phyloP scores from a whole-genome alignment of 1,139 yeast species.

The Groenewaldozyma auringiensis region DNA sequence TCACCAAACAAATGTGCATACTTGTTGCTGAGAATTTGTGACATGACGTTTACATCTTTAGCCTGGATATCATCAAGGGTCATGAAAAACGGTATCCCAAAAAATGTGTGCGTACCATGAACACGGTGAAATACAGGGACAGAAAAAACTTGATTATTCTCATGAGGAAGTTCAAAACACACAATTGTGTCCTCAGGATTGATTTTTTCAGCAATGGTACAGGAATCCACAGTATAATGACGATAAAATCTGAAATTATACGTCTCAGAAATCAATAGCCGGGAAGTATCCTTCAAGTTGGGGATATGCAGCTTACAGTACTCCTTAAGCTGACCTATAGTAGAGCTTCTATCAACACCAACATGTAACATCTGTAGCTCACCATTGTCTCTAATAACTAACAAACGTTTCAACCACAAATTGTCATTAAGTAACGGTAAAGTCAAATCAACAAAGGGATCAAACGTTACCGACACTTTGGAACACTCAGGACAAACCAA shows the following conservation, averaged over 20 bases:
- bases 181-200: slow-evolving; percentile 55
- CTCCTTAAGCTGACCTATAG: slow-evolving; percentile 54
- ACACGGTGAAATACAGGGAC: slow-evolving; percentile 63
- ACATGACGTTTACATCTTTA: slow-evolving; percentile 46
- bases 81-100: slow-evolving; percentile 73
- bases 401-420: slow-evolving; percentile 63
- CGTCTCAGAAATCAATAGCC: slow-evolving; percentile 52
- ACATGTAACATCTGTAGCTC: slow-evolving; percentile 40
- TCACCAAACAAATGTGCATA: slow-evolving; percentile 7
- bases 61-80: slow-evolving; percentile 44
- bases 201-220: slow-evolving; percentile 53
- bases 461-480: slow-evolving; percentile 81
- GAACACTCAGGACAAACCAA: slow-evolving; percentile 79
- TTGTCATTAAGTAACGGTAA: slow-evolving; percentile 77
- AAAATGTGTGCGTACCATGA: slow-evolving; percentile 29
- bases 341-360: slow-evolving; percentile 59
- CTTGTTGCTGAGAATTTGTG: slow-evolving; percentile 39
- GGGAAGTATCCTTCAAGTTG: slow-evolving; percentile 6
- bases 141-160: slow-evolving; percentile 38
- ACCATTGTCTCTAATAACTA: slow-evolving; percentile 53
- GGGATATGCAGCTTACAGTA: slow-evolving; percentile 43
- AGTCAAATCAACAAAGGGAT: slow-evolving; percentile 87
- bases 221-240: slow-evolving; percentile 37
- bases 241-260: slow-evolving; percentile 63
- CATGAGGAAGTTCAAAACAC: slow-evolving; percentile 51